Conservation (phyloP, 192 early-diverging fungal genomes). For the Gaertneriomyces sp. region DNA sequence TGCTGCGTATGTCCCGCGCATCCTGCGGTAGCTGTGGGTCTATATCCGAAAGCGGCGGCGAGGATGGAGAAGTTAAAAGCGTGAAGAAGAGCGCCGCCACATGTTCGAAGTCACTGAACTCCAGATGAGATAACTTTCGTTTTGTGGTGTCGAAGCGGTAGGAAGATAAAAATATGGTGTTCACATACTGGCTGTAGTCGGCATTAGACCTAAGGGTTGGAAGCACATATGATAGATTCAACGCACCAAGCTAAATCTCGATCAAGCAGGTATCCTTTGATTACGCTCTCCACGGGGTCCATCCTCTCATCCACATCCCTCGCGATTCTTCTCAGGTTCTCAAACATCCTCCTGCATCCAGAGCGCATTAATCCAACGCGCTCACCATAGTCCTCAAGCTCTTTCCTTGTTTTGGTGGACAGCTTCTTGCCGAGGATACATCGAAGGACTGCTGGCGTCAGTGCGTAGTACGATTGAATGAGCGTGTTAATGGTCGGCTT, state of each 20-base stretch:
- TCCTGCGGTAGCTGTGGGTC: slow-evolving; percentile 45
- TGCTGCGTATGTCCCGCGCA: slow-evolving; percentile 38
- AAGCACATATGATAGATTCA: not conserved
- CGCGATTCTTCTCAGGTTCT: slow-evolving; percentile 62
- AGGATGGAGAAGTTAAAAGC: not conserved
- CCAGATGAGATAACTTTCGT: slow-evolving; percentile 42
- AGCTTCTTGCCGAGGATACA: slow-evolving; percentile 55
- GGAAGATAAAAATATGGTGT: slow-evolving; percentile 51
- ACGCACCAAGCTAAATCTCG: no score
- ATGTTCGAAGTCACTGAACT: slow-evolving; percentile 47
- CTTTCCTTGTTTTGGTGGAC: slow-evolving; percentile 45
- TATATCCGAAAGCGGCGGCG: slow-evolving; percentile 35
- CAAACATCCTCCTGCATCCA: slow-evolving; percentile 57
- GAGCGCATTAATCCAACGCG: slow-evolving; percentile 32
- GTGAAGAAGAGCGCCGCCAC: not conserved
- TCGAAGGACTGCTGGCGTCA: slow-evolving; percentile 41
- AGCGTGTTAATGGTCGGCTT: slow-evolving; percentile 26
- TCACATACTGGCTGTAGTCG: slow-evolving; percentile 40
- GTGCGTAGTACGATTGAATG: slow-evolving; percentile 49
- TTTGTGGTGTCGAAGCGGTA: slow-evolving; percentile 55
- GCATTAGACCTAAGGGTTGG: not conserved
- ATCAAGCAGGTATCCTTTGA: slow-evolving; percentile 37
- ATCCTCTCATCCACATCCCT: slow-evolving; percentile 58
- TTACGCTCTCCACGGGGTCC: slow-evolving; percentile 43
- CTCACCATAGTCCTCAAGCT: slow-evolving; percentile 42